Percentiles rank a stretch among this genome's conserved stretches.
Evolutionary conservation across 331 rosid species (phyloP).

Genomic region (Quercus lobata): DNA sequence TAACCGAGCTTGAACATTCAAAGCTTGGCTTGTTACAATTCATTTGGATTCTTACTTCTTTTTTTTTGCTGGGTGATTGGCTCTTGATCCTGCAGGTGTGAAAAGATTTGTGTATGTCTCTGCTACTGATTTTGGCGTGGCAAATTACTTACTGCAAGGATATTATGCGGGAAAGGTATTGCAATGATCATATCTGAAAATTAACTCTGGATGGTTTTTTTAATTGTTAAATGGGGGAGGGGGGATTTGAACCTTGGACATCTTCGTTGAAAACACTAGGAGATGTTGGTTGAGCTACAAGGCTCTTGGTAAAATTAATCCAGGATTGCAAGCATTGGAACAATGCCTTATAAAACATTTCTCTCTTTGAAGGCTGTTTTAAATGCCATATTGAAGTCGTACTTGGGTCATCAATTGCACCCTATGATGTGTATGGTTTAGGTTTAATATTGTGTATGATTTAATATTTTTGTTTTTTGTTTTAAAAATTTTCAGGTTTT

Average conservation of each 20-base stretch:
- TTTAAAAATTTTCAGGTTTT: background rate
- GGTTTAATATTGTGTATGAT: background rate
- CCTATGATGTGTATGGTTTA: background rate
- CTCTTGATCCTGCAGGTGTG: slow-evolving; percentile 57
- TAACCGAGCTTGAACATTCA: background rate
- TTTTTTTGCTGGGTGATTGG: slow-evolving; percentile 4
- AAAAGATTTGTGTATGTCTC: slow-evolving; percentile 90
- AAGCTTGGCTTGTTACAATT: background rate
- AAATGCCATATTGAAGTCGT: background rate
- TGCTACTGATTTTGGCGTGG: slow-evolving; percentile 92
- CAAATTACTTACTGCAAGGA: slow-evolving; percentile 67
- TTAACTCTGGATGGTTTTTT: background rate
- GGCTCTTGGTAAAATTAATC: background rate
- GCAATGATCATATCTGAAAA: background rate
- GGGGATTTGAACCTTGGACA: too few relatives aligned
- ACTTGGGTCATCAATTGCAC: background rate
- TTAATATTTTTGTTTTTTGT: background rate
- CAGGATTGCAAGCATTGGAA: background rate
- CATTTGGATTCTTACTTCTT: background rate
- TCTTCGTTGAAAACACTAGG: too few relatives aligned
- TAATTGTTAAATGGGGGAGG: too few relatives aligned
- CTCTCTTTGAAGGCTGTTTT: background rate
- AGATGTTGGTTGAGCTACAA: too few relatives aligned
- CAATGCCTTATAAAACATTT: background rate
- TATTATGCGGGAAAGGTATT: slow-evolving; percentile 96